phyloP scores from a whole-genome alignment of 2,329 filamentous ascomycete species.

The Spiromastix sp. region DNA sequence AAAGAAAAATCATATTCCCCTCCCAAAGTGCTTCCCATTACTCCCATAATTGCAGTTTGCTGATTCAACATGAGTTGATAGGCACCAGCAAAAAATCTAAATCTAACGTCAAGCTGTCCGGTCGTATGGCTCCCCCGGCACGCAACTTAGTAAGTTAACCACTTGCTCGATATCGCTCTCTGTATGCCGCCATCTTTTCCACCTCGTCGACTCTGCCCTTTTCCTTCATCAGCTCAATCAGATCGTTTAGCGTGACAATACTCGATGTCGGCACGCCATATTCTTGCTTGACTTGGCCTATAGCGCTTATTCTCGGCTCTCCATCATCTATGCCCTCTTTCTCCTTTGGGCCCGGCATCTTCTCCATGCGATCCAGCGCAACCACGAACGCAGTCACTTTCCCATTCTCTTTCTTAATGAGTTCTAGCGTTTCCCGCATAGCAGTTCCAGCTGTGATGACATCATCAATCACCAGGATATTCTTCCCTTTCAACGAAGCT shows the following conservation, averaged over 20 bases:
- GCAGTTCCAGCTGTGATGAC: slow-evolving; percentile 94
- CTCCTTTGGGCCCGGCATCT: slow-evolving; percentile 50
- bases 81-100: no score
- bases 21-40: no score
- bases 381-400: slow-evolving; percentile 79
- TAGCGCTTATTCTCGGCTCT: slow-evolving; percentile 43
- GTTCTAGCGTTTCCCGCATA: slow-evolving; percentile 81
- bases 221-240: slow-evolving; percentile 58
- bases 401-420: slow-evolving; percentile 79
- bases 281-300: slow-evolving; percentile 4
- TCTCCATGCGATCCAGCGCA: slow-evolving; percentile 62
- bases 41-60: no score
- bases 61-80: no score
- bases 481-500: slow-evolving; percentile 71
- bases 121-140: no score
- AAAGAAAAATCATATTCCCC: no score
- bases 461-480: slow-evolving; percentile 85
- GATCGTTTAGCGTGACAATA: slow-evolving; percentile 64
- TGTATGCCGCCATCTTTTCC: slow-evolving; percentile 62
- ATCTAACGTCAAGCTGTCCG: no score
- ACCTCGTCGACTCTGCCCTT: slow-evolving; percentile 54
- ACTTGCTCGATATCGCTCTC: slow-evolving; percentile 34
- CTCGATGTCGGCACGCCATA: slow-evolving; percentile 30
- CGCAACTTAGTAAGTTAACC: no score
- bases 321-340: slow-evolving; percentile 75